Evolutionary conservation across 352 stramenopile species (phyloP), one percentile per base, ranked within the genome.

Genomic region (Achlya hypogyna): DNA sequence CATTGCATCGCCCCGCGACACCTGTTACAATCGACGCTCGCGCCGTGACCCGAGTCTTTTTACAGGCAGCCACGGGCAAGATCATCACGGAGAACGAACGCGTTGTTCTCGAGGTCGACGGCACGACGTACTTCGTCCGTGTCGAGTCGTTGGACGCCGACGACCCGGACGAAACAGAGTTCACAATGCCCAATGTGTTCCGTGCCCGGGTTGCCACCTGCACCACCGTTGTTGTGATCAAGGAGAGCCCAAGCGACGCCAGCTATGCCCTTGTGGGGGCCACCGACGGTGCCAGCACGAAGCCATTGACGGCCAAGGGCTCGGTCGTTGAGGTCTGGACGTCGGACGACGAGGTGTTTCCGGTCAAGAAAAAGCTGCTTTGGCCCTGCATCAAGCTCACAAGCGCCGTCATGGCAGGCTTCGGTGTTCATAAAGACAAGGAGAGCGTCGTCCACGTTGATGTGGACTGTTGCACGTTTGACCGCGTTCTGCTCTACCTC

Each of bases 311-410:
- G 16, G 51, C 31, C 51, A 67, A 67, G 23, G 60, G 60, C 42
- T 45, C 40, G 14, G 66, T 95, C 31, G 86, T 96, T 16, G 78
- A 82, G 3, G 86, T 95, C 25, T 31, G 80, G 1, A 94, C 84
- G 10, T 91, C 72, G 53, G 88, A 96, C 58, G 86, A 91, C 23
- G 88, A 96, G 54, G 82, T 89, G 70, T 96, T 96, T 58, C 86
- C 86, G 0, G 87, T 96, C 49, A 90, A 92, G 73, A 91, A 93
- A 70, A 92, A 90, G 64, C 74, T 96, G 10, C 73, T 96, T 6
- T 93, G 90, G 63, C 86, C 87, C 59, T 96, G 88, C 58, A 93
- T 96, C 65, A 86, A 84, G 49, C 78, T 96, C 9, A 93, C 87
- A 53, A 89, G 76, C 0, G 87, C 84, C 14, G 87, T 93, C 34